These are phyloP conservation scores for Lablab purpureus DNA, from an alignment of 306 rosid genomes.

Conservation along the genomic window DNA sequence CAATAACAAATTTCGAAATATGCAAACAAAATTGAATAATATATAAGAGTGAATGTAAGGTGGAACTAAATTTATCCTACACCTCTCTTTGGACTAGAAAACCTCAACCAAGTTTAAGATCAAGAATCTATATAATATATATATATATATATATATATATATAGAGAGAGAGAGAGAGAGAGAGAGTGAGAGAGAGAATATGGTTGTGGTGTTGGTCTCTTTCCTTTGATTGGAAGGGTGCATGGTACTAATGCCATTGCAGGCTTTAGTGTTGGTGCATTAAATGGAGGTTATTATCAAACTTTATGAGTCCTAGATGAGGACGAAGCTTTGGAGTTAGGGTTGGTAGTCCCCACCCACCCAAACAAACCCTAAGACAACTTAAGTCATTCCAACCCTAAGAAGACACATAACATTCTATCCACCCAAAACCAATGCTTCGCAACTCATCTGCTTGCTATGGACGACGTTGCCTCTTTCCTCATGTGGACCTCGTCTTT, in stretches of 20 bases:
- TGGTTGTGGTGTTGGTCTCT: conserved; percentile 12
- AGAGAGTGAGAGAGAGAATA: too few relatives aligned
- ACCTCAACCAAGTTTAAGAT: not conserved
- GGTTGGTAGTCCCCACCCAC: conserved; percentile 12
- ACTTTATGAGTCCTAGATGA: not conserved
- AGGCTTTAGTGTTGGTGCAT: not conserved
- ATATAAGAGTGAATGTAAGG: not conserved
- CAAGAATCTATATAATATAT: too few relatives aligned
- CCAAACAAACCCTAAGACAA: not conserved
- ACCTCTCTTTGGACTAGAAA: not conserved
- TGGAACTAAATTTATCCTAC: not conserved
- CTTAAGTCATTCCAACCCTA: too few relatives aligned
- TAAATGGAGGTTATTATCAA: conserved; percentile 33
- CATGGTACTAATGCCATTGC: not conserved
- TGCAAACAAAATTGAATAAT: not conserved
- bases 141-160: too few relatives aligned
- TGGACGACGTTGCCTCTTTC: conserved; percentile 41
- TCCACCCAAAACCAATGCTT: conserved; percentile 32
- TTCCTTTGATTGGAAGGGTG: conserved; percentile 15
- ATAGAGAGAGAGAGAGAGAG: too few relatives aligned
- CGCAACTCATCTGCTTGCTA: conserved; percentile 37
- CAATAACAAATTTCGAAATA: too few relatives aligned
- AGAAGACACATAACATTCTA: conserved; percentile 19
- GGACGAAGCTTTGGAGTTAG: not conserved
- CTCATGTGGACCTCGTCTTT: conserved; percentile 32